Conservation (phyloP, 805 yeast species). For the Starmerella vaccinii region DNA sequence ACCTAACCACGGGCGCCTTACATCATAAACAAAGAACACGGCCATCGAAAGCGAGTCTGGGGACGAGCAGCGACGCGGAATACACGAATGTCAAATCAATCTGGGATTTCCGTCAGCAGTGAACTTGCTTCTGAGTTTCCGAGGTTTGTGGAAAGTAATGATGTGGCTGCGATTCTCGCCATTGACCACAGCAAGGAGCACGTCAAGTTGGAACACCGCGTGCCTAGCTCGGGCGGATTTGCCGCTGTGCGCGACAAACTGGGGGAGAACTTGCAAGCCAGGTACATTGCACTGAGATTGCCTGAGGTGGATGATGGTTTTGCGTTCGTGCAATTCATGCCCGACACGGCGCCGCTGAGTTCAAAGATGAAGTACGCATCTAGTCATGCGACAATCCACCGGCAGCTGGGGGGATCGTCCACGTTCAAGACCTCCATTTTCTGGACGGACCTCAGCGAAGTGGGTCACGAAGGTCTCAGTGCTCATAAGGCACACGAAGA, state of each 20-base stretch:
- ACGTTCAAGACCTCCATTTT: constrained; percentile 42
- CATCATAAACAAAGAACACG: no score
- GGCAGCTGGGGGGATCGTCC: constrained; percentile 57
- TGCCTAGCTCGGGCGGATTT: constrained; percentile 26
- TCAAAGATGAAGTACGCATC: constrained; percentile 92
- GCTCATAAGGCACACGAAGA: constrained; percentile 33
- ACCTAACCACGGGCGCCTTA: no score
- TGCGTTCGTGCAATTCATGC: constrained; percentile 71
- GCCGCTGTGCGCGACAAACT: constrained; percentile 34
- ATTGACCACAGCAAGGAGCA: constrained; percentile 33
- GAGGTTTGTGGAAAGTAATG: constrained; percentile 30
- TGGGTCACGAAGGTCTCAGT: constrained; percentile 42
- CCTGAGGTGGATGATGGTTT: constrained; percentile 26
- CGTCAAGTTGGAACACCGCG: constrained; percentile 28
- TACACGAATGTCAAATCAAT: constrained; percentile 49
- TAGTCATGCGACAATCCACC: constrained; percentile 63
- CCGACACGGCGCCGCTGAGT: constrained; percentile 72
- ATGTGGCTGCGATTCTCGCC: constrained; percentile 34
- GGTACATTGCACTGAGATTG: constrained; percentile 40
- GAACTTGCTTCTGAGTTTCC: constrained; percentile 41
- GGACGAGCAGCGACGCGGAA: background rate
- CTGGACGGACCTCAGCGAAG: constrained; percentile 49
- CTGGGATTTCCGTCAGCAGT: constrained; percentile 46
- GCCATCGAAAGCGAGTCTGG: no score
- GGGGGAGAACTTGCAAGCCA: constrained; percentile 35